Base-by-base conservation (phyloP, 1,284 basidiomycete species). In the Violaceomyces palustris region DNA sequence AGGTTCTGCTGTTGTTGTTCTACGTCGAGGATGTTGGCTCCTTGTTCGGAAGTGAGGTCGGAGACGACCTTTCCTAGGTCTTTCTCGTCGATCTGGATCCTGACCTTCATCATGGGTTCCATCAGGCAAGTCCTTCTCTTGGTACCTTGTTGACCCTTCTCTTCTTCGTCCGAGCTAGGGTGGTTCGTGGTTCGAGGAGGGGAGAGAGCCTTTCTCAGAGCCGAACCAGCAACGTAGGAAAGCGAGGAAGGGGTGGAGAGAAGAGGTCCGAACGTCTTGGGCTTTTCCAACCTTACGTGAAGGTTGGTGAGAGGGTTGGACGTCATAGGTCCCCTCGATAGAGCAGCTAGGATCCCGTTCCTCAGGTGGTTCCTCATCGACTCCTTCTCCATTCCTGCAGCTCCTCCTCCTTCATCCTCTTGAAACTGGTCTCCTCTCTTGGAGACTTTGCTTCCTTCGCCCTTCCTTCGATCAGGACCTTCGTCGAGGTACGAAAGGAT, bases 1-100 rank as follows among this genome's bases (percentile, higher is more conserved):
- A 78, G 24, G 78, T 85, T 65, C 83, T 86, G 38, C 87, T 80
- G 12, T 84, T 81, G 61, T 25, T 65, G 67, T 3, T 57, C 37
- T 11, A 72, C 65, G 6, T 68, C 64, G 7, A 55, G 30, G 12
- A 72, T 64, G 11, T 48, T 18, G 1, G 64, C 69, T 22, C 51
- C 47, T 39, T 72, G 69, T 40, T 67, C 65, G 27, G 52, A 45
- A 3, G 61, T 67, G 31, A 72, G 50, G 40, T 72, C 68, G 14
- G 51, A 48, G 15, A 71, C 60, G 14, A 72, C 63, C 24, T 62
- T 62, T 21, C 69, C 69, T 8, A 71, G 41, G 11, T 61, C 43
- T 12, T 28, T 26, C 7, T 58, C 58, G 25, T 56, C 49, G 5
- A 61, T 38, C 10, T 43, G 49, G 39, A 72, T 61, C 9, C 48